Conservation (phyloP, 169 alveolate genomes). For the Plasmodium vivax region DNA sequence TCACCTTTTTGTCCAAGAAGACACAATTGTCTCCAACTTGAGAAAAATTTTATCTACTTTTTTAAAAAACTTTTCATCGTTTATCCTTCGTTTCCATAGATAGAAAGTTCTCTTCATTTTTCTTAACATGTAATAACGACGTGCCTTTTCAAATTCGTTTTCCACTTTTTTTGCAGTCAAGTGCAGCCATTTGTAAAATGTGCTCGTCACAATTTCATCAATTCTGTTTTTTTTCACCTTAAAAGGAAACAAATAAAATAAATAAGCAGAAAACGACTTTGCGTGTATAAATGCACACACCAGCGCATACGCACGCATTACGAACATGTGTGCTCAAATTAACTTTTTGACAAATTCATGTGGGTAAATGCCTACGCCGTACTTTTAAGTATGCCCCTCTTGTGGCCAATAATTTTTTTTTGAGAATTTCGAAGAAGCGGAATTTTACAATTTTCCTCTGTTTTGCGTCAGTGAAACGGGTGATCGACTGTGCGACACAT, state of each 20-base stretch:
- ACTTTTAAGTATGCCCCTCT: conserved; percentile 35
- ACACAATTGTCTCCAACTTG: conserved; percentile 38
- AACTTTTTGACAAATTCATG: background rate
- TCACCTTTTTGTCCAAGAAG: conserved; percentile 48
- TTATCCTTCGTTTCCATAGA: conserved; percentile 42
- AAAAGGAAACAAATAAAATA: background rate
- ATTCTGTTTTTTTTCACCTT: conserved; percentile 56
- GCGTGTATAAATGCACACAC: background rate
- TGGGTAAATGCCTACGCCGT: background rate
- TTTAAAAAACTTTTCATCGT: conserved; percentile 58
- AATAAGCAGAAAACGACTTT: background rate
- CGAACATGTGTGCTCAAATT: background rate
- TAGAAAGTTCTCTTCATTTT: conserved; percentile 36
- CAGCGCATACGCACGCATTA: background rate
- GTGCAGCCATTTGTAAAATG: conserved; percentile 24
- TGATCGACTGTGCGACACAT: conserved; percentile 31
- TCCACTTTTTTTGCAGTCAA: conserved; percentile 10
- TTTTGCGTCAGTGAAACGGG: conserved; percentile 6
- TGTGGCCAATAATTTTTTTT: conserved; percentile 28
- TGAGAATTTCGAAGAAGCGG: conserved; percentile 24
- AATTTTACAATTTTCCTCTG: conserved; percentile 29
- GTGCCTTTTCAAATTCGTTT: conserved; percentile 42
- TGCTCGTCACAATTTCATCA: conserved; percentile 8
- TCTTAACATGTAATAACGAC: conserved; percentile 36
- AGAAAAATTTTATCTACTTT: conserved; percentile 40